Base-by-base conservation (phyloP, 805 yeast species). In the Myxozyma neotropica region DNA sequence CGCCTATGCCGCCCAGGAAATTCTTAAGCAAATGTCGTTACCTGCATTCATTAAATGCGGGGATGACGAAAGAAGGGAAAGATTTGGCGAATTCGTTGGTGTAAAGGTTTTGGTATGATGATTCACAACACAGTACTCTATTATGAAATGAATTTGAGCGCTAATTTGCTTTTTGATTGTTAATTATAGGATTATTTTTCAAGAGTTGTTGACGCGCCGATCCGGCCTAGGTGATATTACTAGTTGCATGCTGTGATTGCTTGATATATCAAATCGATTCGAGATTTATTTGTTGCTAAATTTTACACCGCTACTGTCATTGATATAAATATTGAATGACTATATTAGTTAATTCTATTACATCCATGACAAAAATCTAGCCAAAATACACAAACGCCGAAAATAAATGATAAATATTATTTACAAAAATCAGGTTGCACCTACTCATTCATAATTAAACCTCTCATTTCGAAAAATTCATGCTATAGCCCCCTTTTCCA, bases 401-500 rank as follows among this genome's bases (percentile, higher is more conserved):
- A n/a, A n/a, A 29, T 29, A 29, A 29, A 29, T 29, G 33, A 29
- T n/a, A n/a, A n/a, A n/a, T 26, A 23, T 24, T 17, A 42, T 10
- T 35, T 4, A 24, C 17, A 4, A 29, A 45, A 33, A 15, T 36
- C n/a, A n/a, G n/a, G n/a, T n/a, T n/a, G n/a, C n/a, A n/a, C 10
- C 17, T 15, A 35, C 19, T 17, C 38, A 36, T 19, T 13, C 19
- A 36, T 17, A 50, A 10, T 13, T 19, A 17, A 15, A n/a, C 12
- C 12, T 12, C 40, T 46, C 40, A 53, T 42, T 59, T 55, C 13
- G 21, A 15, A 43, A 61, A 61, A 27, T 43, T 55, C 65, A 61
- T 61, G 56, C 65, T 59, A 31, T 61, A 61, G 19, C 65, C 66
- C n/a, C 66, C 66, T 26, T 61, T 63, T 2, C 65, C 66, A 38